A percentile compares a stretch with the other conserved stretches of the same genome.
phyloP scores from a whole-genome alignment of 208 protist species.

The Acanthamoeba healyi region DNA sequence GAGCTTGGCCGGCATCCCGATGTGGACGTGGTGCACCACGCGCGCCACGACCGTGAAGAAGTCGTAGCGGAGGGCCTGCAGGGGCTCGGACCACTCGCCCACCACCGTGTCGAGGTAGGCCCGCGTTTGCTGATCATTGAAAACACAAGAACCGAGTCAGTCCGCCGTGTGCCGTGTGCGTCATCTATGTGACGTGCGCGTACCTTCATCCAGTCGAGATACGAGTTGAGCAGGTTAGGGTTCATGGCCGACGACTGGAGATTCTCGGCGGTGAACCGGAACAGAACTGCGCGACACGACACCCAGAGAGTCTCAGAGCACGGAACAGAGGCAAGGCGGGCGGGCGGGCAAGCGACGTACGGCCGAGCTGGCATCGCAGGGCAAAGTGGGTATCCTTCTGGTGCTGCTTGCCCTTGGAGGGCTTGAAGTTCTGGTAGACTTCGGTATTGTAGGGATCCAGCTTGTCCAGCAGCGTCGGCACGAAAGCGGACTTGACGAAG shows the following conservation, averaged over 20 bases:
- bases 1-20: constrained; percentile 51
- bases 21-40: constrained; percentile 14
- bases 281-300: not conserved
- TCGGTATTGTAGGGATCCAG: constrained; percentile 65
- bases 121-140: constrained; percentile 20
- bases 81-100: constrained; percentile 46
- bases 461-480: constrained; percentile 37
- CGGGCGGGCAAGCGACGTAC: not conserved
- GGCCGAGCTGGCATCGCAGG: constrained; percentile 53
- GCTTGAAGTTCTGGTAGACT: constrained; percentile 71
- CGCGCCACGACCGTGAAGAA: constrained; percentile 32
- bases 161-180: not conserved
- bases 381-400: constrained; percentile 55
- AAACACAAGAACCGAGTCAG: not conserved
- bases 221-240: constrained; percentile 16
- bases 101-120: constrained; percentile 66
- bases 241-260: not conserved
- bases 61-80: constrained; percentile 54
- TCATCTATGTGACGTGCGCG: not conserved
- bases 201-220: constrained; percentile 72
- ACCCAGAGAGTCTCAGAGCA: too few relatives aligned
- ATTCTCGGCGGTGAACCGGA: constrained; percentile 9
- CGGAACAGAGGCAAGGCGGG: not conserved
- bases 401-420: constrained; percentile 55
- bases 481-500: constrained; percentile 28